phyloP scores from a whole-genome alignment of 148 eudicot genomes.

The Cornus kousa region DNA sequence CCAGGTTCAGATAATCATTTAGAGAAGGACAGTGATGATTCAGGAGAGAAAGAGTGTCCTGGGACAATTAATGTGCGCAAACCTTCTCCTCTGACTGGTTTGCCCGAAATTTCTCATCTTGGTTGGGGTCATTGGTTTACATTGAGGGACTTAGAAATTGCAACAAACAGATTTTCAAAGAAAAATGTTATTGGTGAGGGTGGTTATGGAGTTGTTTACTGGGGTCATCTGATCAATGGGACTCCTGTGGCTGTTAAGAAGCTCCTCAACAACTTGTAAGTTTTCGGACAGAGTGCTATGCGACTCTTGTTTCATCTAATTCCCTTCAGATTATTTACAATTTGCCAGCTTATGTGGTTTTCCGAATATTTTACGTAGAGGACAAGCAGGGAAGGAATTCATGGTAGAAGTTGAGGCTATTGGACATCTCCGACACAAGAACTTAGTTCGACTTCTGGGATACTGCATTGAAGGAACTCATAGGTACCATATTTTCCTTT shows the following conservation, averaged over 20 bases:
- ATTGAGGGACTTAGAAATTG: constrained; percentile 5
- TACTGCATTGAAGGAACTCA: constrained; percentile 26
- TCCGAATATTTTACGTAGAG: not conserved
- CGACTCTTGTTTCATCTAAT: not conserved
- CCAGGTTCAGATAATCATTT: constrained; percentile 35
- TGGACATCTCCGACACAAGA: constrained; percentile 26
- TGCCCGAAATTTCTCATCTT: constrained; percentile 3
- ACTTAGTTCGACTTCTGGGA: constrained; percentile 24
- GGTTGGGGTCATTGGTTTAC: constrained; percentile 17
- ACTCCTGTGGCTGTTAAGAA: constrained; percentile 9
- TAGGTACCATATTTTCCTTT: constrained; percentile 9
- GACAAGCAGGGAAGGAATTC: constrained; percentile 28
- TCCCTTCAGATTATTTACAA: not conserved
- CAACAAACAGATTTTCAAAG: not conserved
- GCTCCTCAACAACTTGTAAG: constrained; percentile 7
- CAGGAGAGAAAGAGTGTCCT: constrained; percentile 35
- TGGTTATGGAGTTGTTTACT: constrained; percentile 25
- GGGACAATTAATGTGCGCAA: constrained; percentile 10
- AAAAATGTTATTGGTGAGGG: constrained; percentile 14
- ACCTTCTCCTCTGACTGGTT: constrained; percentile 8
- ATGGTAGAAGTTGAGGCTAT: constrained; percentile 27
- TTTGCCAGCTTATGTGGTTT: not conserved
- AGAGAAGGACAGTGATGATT: constrained; percentile 19
- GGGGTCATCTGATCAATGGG: constrained; percentile 7
- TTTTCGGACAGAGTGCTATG: too few species aligned